A percentile compares a stretch with the other conserved stretches of the same genome.
phyloP scores from a whole-genome alignment of 164 flowering plant genomes.

The Macadamia integrifolia region DNA sequence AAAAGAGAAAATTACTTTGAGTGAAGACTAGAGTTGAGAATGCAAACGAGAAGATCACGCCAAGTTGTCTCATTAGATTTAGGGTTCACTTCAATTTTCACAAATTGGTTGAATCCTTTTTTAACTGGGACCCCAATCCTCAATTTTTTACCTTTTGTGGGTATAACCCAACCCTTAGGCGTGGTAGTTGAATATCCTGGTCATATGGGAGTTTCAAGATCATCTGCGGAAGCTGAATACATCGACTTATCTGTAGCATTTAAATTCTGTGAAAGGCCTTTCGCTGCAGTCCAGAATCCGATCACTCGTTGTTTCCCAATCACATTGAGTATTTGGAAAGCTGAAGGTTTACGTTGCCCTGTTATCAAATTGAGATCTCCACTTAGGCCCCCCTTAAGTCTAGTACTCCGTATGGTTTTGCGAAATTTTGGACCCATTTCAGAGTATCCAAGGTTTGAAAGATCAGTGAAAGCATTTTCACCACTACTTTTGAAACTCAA shows the following conservation, averaged over 20 bases:
- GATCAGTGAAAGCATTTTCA: not conserved
- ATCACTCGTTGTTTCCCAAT: conserved; percentile 18
- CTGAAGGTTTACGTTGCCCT: conserved; percentile 21
- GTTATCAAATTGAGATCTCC: conserved; percentile 29
- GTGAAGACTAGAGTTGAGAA: conserved; percentile 21
- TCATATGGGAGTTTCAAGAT: conserved; percentile 14
- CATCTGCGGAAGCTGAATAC: not conserved
- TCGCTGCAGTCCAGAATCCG: conserved; percentile 33
- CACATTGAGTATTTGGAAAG: conserved; percentile 35
- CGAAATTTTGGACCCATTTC: conserved; percentile 23
- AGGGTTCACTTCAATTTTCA: conserved; percentile 17
- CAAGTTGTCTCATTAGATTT: conserved; percentile 7
- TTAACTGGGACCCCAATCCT: conserved; percentile 32
- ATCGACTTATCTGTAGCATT: not conserved
- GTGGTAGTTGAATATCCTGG: conserved; percentile 23
- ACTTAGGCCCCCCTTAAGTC: conserved; percentile 25
- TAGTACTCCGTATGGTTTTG: conserved; percentile 12
- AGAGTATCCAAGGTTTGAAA: conserved; percentile 23
- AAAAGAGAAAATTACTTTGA: conserved; percentile 2
- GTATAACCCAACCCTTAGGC: conserved; percentile 30
- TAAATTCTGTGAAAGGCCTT: conserved; percentile 17
- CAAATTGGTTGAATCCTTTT: conserved; percentile 26
- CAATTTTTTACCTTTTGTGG: conserved; percentile 22
- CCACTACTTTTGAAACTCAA: not conserved
- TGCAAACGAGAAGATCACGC: conserved; percentile 17